A percentile compares a stretch with the other conserved stretches of the same genome.
Evolutionary conservation across 192 early-diverging fungal genomes (phyloP).

Genomic region (Gigaspora rosea): DNA sequence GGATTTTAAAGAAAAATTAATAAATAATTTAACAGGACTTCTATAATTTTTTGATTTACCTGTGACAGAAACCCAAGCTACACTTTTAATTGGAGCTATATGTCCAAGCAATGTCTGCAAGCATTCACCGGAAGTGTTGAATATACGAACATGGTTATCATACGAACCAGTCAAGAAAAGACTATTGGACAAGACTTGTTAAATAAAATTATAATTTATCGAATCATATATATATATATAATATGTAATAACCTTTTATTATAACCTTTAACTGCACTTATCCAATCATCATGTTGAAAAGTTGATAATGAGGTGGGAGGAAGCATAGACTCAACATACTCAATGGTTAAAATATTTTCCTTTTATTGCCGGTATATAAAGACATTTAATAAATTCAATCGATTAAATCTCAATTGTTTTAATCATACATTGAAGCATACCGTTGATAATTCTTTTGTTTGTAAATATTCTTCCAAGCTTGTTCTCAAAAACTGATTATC

Average conservation of each 20-base stretch:
- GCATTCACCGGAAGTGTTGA: conserved; percentile 77
- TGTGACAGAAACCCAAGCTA: conserved; percentile 63
- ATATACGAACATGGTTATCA: conserved; percentile 81
- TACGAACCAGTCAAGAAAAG: conserved; percentile 80
- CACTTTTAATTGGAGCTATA: conserved; percentile 73
- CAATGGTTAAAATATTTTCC: conserved; percentile 84
- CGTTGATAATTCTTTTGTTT: conserved; percentile 62
- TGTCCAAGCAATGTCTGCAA: conserved; percentile 67
- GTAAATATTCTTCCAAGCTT: conserved; percentile 74
- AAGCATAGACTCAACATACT: conserved; percentile 91
- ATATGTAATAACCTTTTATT: conserved; percentile 9
- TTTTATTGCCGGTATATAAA: conserved; percentile 23
- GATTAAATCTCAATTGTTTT: background rate
- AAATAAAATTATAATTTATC: background rate
- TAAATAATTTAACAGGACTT: background rate
- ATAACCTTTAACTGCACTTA: conserved; percentile 69
- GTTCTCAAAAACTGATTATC: conserved; percentile 88
- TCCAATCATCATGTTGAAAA: conserved; percentile 95
- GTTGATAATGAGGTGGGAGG: conserved; percentile 80
- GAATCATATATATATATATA: background rate
- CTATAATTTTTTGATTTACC: conserved; percentile 37
- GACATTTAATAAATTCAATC: background rate
- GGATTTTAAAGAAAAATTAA: background rate
- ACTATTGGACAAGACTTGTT: conserved; percentile 19
- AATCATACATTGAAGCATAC: conserved; percentile 37